These are phyloP conservation scores for Barbarea vulgaris DNA, from an alignment of 345 rosid genomes.

Conservation along the genomic window DNA sequence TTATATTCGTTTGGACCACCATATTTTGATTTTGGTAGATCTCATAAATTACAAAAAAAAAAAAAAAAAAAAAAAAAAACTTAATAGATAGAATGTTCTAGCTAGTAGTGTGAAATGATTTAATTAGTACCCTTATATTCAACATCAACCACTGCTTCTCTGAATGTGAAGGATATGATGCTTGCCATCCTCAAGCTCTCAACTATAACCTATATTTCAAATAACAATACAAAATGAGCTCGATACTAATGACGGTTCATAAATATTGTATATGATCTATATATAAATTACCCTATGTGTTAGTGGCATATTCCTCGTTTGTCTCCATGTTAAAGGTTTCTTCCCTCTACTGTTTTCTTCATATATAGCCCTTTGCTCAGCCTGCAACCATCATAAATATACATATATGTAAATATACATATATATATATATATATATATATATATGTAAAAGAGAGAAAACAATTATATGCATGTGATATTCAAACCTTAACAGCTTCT, in stretches of 20 bases:
- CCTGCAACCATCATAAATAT: conserved; percentile 46
- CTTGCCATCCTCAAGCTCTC: conserved; percentile 92
- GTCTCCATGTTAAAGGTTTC: conserved; percentile 70
- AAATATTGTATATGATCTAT: background rate
- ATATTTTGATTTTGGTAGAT: background rate
- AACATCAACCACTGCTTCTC: conserved; percentile 87
- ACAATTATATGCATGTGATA: background rate
- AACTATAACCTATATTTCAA: conserved; percentile 41
- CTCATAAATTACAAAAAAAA: background rate
- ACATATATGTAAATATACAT: background rate
- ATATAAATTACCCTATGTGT: conserved; percentile 59
- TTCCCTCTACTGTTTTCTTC: conserved; percentile 56
- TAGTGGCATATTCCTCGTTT: conserved; percentile 75
- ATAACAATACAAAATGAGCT: conserved; percentile 2
- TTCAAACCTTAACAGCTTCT: conserved; percentile 72
- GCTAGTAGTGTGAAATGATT: conserved; percentile 29
- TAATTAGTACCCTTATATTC: conserved; percentile 70
- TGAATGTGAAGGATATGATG: conserved; percentile 87
- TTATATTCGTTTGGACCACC: conserved; percentile 40
- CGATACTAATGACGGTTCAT: background rate
- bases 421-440: background rate
- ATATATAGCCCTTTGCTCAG: conserved; percentile 61
- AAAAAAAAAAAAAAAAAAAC: background rate
- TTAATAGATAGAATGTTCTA: conserved; percentile 35
- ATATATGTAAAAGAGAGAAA: background rate